Evolutionary conservation across 2,329 filamentous ascomycete species (phyloP).

Genomic region (Nothophoma quercina): DNA sequence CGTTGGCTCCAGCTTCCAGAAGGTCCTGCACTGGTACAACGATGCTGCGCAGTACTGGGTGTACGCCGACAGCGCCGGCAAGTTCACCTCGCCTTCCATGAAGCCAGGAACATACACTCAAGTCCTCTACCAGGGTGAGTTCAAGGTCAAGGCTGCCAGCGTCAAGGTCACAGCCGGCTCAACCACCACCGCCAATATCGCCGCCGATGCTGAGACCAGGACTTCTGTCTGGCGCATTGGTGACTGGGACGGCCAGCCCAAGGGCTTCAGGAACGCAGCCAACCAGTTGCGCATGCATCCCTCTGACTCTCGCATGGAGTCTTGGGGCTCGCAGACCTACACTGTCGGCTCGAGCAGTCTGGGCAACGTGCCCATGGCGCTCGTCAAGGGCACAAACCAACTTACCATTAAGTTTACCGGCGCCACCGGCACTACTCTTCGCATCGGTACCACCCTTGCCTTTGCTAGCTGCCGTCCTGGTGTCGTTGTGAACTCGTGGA

Average conservation of each 20-base stretch:
- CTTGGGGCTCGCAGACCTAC: constrained; percentile 68
- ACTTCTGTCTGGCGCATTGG: constrained; percentile 70
- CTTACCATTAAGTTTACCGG: constrained; percentile 69
- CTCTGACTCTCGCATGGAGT: constrained; percentile 68
- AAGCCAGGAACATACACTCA: constrained; percentile 74
- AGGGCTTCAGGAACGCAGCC: constrained; percentile 70
- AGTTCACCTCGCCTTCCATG: constrained; percentile 71
- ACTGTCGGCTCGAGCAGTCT: constrained; percentile 64
- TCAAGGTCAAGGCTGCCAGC: constrained; percentile 59
- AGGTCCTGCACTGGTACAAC: constrained; percentile 72
- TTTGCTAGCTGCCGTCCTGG: constrained; percentile 67
- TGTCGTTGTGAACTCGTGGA: constrained; percentile 65
- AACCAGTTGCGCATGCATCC: constrained; percentile 75
- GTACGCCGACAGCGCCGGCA: constrained; percentile 62
- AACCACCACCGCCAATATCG: constrained; percentile 60
- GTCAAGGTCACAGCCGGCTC: constrained; percentile 58
- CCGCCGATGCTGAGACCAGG: constrained; percentile 56
- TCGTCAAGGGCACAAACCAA: constrained; percentile 68
- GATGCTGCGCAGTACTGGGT: constrained; percentile 70
- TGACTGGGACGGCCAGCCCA: constrained; percentile 67
- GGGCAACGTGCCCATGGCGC: constrained; percentile 69
- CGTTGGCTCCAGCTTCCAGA: constrained; percentile 59
- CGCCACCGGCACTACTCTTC: constrained; percentile 61
- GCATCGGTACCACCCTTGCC: constrained; percentile 70
- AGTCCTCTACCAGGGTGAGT: constrained; percentile 68